Base-by-base conservation (phyloP, 208 protist species). In the Naegleria lovaniensis region DNA sequence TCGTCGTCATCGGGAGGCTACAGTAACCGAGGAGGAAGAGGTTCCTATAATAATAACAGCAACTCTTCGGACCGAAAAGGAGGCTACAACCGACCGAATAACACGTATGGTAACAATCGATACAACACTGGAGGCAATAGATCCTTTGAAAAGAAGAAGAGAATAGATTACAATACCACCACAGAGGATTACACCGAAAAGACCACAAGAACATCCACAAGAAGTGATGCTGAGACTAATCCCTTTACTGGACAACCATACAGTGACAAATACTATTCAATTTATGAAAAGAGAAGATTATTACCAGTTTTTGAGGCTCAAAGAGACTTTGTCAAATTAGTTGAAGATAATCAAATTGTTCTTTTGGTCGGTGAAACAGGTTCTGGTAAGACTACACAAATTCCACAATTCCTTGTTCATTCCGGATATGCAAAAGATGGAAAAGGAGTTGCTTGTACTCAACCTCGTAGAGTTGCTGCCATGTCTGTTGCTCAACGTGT, bases 391-490 rank as follows among this genome's bases (percentile, higher is more conserved):
- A 99, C 97, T 0, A 99, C 98, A 7, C 97, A 97, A 92, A 93
- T 97, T 52, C 88, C 92, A 48, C 84, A 92, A 90, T 91, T 91
- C 22, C 84, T 87, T 55, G 58, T 55, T 55, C 90, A 91, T 33
- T 38, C 22, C 7, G 79, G 39, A 19, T 91, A 43, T 39, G 2
- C 59, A 39, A 95, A 91, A 96, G 22, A 95, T 96, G 58, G 16
- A 43, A 75, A 67, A 92, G 92, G 90, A 84, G 96, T 99, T 36
- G 95, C 96, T 16, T 99, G 98, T 92, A 99, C 99, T 15, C 99
- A 99, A 93, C 99, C 99, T 38, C 94, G 99, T 22, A 96, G 99
- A 83, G 98, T 99, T 84, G 99, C 99, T 13, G 99, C 99, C 13
- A 98, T 99, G 84, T 98, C 96, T 59, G 98, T 99, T 36, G 99